Base-by-base conservation (phyloP, 179 eudicot genomes). In the Beta corolliflora region DNA sequence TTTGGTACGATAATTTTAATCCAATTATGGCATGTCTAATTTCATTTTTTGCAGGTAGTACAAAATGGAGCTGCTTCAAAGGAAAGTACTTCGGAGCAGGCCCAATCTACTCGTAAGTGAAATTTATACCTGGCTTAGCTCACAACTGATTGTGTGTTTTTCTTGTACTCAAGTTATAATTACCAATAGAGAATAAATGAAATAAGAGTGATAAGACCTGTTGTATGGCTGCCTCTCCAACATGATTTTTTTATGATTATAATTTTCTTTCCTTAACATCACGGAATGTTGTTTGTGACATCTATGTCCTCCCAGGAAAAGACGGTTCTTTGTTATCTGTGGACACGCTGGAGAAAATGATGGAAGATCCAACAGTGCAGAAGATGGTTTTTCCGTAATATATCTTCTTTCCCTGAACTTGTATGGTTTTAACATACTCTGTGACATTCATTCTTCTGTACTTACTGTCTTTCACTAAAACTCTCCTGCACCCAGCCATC, bases 291-390 rank as follows among this genome's bases (percentile, higher is more conserved):
- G 63, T 65, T 50, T 59, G 50, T 78, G 53, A 58, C 58, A 21
- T 79, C 45, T 63, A 41, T 80, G 74, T 69, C 66, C 56, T 82
- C 76, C 79, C 91, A 95, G 99, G 82, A 71, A 79, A 84, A 71
- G 18, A 55, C 48, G 84, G 86, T 76, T 73, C 94, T 53, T 69
- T 83, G 76, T 53, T 93, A 85, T 86, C 97, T 14, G 96, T 96
- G 77, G 99, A 96, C 72, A 92, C 97, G 70, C 82, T 96, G 89
- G 99, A 96, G 91, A 96, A 92, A 90, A 90, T 94, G 99, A 91
- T 96, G 98, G 98, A 96, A 83, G 99, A 96, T 90, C 99, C 99
- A 63, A 87, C 90, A 45, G 91, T 96, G 66, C 98, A 94, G 79
- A 85, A 96, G 83, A 96, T 94, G 97, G 89, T 96, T 83, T 91